Percentiles rank a stretch among this genome's conserved stretches.
These are phyloP conservation scores for Barbarea vulgaris DNA, from an alignment of 345 rosid species.

Conservation along the genomic window DNA sequence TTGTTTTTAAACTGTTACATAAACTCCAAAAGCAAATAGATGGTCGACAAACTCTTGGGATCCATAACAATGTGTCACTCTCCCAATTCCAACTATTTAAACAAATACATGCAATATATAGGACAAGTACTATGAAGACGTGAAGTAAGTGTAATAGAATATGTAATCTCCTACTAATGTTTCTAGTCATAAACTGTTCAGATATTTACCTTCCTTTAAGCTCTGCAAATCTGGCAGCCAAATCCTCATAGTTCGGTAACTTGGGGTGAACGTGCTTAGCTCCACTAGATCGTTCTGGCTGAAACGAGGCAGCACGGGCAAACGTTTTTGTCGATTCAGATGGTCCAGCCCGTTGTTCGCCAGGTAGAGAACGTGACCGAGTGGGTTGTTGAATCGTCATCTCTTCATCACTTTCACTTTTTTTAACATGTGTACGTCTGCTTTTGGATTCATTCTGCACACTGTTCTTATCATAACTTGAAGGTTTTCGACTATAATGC, in stretches of 20 bases:
- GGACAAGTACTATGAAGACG: not conserved
- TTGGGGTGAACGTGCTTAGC: conserved; percentile 95
- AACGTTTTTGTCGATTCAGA: conserved; percentile 50
- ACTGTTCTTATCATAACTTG: conserved; percentile 51
- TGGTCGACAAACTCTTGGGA: conserved; percentile 19
- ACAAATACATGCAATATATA: conserved; percentile 8
- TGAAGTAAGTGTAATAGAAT: not conserved
- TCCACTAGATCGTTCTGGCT: conserved; percentile 60
- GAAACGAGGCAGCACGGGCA: conserved; percentile 75
- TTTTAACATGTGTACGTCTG: conserved; percentile 44
- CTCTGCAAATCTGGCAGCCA: conserved; percentile 90
- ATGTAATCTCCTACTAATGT: conserved; percentile 9
- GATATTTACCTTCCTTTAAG: conserved; percentile 65
- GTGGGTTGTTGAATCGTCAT: conserved; percentile 46
- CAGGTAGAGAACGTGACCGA: conserved; percentile 74
- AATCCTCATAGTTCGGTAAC: conserved; percentile 87
- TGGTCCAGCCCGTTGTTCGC: conserved; percentile 50
- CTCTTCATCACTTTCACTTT: conserved; percentile 42
- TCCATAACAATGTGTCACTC: conserved; percentile 31
- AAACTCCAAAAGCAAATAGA: not conserved
- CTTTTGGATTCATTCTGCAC: conserved; percentile 59
- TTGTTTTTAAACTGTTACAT: not conserved
- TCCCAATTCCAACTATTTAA: conserved; percentile 19
- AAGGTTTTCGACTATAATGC: conserved; percentile 84
- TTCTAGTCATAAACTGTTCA: conserved; percentile 12